Percentiles rank a stretch among this genome's conserved stretches.
Conservation (phyloP, 192 early-diverging fungal genomes). For the Cetraspora pellucida region DNA sequence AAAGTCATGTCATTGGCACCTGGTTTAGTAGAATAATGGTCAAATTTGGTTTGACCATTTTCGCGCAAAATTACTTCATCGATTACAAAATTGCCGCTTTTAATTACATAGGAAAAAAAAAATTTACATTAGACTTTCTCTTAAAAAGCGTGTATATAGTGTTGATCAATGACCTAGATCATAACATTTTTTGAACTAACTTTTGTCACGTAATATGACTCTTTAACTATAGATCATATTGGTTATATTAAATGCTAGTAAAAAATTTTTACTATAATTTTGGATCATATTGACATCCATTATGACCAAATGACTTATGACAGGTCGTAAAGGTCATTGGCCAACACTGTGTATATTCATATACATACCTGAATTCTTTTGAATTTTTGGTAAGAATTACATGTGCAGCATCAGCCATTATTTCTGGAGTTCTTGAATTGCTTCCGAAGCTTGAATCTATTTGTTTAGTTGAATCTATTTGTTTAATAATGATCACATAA, state of each 20-base stretch:
- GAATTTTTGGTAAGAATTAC: constrained; percentile 62
- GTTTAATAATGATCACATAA: background rate
- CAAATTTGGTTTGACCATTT: constrained; percentile 71
- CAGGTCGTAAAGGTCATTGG: too few species aligned
- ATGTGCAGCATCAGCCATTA: constrained; percentile 78
- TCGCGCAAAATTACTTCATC: constrained; percentile 78
- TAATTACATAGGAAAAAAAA: constrained; percentile 20
- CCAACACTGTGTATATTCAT: background rate
- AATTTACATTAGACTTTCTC: background rate
- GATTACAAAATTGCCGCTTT: constrained; percentile 71
- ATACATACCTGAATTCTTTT: constrained; percentile 46
- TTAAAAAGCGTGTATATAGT: background rate
- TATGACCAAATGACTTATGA: too few species aligned
- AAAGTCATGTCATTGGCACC: constrained; percentile 60
- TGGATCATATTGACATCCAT: too few species aligned
- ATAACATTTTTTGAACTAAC: too few species aligned
- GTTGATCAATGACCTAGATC: too few species aligned
- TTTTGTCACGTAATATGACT: too few species aligned
- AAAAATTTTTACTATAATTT: background rate
- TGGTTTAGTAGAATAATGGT: constrained; percentile 64
- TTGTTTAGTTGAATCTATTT: background rate
- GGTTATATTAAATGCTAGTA: background rate
- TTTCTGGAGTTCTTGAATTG: constrained; percentile 51
- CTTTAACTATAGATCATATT: background rate
- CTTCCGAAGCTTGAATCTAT: background rate